These are phyloP conservation scores for Cutaneotrichosporon sp. DNA, from an alignment of 1,284 basidiomycete species.

Conservation along the genomic window DNA sequence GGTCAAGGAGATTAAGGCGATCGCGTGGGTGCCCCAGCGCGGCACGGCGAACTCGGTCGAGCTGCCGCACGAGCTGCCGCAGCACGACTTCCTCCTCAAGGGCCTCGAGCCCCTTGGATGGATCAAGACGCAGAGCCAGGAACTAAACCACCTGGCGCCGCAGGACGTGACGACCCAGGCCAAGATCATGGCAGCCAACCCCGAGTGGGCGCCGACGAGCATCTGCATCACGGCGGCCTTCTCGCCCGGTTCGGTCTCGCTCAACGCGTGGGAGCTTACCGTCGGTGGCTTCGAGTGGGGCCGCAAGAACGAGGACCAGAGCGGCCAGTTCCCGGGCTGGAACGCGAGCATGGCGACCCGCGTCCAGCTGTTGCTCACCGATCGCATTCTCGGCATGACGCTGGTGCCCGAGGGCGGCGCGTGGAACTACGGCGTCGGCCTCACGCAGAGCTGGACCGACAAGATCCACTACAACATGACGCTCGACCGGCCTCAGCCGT, in stretches of 20 bases:
- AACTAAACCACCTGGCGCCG: slow-evolving; percentile 88
- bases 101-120: slow-evolving; percentile 95
- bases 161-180: slow-evolving; percentile 95
- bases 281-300: slow-evolving; percentile 98
- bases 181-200: slow-evolving; percentile 93
- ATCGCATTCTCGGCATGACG: slow-evolving; percentile 89
- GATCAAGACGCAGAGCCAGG: slow-evolving; percentile 93
- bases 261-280: slow-evolving; percentile 87
- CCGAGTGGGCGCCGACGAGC: slow-evolving; percentile 90
- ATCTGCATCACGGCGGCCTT: slow-evolving; percentile 95
- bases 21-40: slow-evolving; percentile 94
- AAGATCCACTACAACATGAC: slow-evolving; percentile 81
- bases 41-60: slow-evolving; percentile 93
- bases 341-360: slow-evolving; percentile 97
- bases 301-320: slow-evolving; percentile 83
- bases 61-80: slow-evolving; percentile 79
- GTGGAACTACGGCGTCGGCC: slow-evolving; percentile 91
- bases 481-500: slow-evolving; percentile 85
- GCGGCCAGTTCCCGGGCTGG: slow-evolving; percentile 86
- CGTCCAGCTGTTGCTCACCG: slow-evolving; percentile 90
- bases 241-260: slow-evolving; percentile 94
- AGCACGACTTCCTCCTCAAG: slow-evolving; percentile 91
- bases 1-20: slow-evolving; percentile 97
- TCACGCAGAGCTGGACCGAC: slow-evolving; percentile 88
- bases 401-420: slow-evolving; percentile 85